A percentile compares a stretch with the other conserved stretches of the same genome.
Evolutionary conservation across 2,329 filamentous ascomycete genomes (phyloP).

Genomic region (Phoma sp.): DNA sequence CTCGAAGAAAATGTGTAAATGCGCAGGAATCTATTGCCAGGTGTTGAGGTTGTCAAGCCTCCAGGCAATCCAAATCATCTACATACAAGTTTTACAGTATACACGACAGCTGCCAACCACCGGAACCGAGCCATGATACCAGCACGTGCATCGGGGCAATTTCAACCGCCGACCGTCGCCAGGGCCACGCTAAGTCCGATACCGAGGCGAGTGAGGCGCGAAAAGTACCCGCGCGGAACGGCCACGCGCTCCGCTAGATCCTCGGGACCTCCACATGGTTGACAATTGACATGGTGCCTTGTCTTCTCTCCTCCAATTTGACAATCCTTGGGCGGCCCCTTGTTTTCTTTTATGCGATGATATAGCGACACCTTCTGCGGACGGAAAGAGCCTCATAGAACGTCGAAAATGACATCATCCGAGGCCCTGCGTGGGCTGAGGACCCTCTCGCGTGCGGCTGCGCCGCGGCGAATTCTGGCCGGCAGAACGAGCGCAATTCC

Average conservation of each 20-base stretch:
- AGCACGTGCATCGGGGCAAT: slow-evolving; percentile 5
- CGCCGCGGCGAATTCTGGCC: slow-evolving; percentile 19
- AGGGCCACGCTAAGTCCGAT: slow-evolving; percentile 6
- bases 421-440: slow-evolving; percentile 37
- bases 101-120: too few species aligned
- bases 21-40: too few species aligned
- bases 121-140: too few species aligned
- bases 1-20: too few species aligned
- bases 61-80: too few species aligned
- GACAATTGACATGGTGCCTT: slow-evolving; percentile 10
- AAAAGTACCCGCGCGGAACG: slow-evolving; percentile 27
- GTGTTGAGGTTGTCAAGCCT: too few species aligned
- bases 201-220: slow-evolving; percentile 33
- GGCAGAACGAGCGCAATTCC: slow-evolving; percentile 1
- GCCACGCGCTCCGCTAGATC: slow-evolving; percentile 17
- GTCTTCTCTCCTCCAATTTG: slow-evolving; percentile 1
- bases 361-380: slow-evolving; percentile 1
- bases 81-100: too few species aligned
- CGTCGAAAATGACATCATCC: slow-evolving; percentile 43
- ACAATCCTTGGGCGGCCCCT: slow-evolving; percentile 6
- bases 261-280: slow-evolving; percentile 7
- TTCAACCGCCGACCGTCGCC: slow-evolving; percentile 11
- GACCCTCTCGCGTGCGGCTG: slow-evolving; percentile 34
- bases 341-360: slow-evolving; percentile 12
- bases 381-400: neutral